Percentiles rank a stretch among this genome's conserved stretches.
phyloP scores from a whole-genome alignment of 257 asterid species.

The Ophiorrhiza pumila region DNA sequence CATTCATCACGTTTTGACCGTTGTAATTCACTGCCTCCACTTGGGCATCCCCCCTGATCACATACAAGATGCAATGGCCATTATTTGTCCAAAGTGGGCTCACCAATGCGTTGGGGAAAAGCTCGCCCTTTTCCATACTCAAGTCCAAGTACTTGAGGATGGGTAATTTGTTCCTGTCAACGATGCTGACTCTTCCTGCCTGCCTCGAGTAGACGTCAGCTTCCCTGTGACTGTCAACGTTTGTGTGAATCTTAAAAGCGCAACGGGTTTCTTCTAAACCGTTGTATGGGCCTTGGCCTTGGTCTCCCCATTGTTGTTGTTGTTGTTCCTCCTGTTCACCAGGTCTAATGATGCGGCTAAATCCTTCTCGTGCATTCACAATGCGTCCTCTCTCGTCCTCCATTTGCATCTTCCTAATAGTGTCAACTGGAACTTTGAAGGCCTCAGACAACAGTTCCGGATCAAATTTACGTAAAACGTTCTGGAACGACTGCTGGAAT shows the following conservation, averaged over 20 bases:
- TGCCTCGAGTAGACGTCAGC: constrained; percentile 58
- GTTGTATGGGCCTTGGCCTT: constrained; percentile 21
- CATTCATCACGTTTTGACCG: constrained; percentile 55
- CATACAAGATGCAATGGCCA: constrained; percentile 59
- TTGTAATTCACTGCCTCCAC: constrained; percentile 44
- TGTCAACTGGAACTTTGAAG: constrained; percentile 38
- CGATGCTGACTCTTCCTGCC: constrained; percentile 57
- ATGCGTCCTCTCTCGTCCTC: constrained; percentile 49
- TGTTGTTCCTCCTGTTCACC: constrained; percentile 25
- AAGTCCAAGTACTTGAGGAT: constrained; percentile 55
- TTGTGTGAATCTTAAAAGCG: constrained; percentile 44
- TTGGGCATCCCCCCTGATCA: constrained; percentile 58
- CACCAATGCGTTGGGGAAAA: constrained; percentile 49
- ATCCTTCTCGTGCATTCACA: constrained; percentile 36
- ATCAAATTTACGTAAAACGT: constrained; percentile 48
- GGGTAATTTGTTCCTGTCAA: constrained; percentile 56
- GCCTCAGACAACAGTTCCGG: constrained; percentile 55
- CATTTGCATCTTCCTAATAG: constrained; percentile 34
- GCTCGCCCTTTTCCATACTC: constrained; percentile 63
- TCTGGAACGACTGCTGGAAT: constrained; percentile 31
- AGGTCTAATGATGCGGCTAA: constrained; percentile 45
- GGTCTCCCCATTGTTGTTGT: constrained; percentile 9
- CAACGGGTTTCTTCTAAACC: constrained; percentile 55
- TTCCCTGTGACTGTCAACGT: constrained; percentile 33
- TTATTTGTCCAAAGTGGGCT: constrained; percentile 53